Conservation (phyloP, 805 yeast species). For the Spencermartinsiella europaea region DNA sequence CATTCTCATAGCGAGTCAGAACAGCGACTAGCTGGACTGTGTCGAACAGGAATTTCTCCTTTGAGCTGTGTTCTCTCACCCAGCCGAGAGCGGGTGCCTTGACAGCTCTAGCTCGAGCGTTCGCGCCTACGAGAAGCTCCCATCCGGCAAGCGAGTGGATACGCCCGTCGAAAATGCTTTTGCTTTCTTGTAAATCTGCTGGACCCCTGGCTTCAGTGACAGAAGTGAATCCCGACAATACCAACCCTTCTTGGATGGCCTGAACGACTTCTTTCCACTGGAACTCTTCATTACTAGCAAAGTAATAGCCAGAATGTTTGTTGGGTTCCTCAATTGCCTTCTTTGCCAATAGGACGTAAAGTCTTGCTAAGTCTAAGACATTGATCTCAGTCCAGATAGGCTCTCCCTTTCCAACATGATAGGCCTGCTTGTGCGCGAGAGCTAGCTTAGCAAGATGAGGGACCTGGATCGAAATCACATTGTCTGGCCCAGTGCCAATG, state of each 20-base stretch:
- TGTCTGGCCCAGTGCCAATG: constrained; percentile 17
- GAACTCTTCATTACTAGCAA: constrained; percentile 14
- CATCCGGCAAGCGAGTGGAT: too few relatives aligned
- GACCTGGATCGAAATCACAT: constrained; percentile 11
- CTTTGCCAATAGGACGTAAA: constrained; percentile 7
- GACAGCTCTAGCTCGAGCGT: constrained; percentile 45
- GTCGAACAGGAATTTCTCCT: constrained; percentile 9
- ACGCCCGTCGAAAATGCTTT: too few relatives aligned
- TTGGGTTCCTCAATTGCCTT: constrained; percentile 9
- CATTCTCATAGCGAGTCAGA: too few relatives aligned
- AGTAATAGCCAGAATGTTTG: constrained; percentile 15
- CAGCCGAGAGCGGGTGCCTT: constrained; percentile 37
- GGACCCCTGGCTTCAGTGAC: constrained; percentile 17
- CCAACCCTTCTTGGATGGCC: constrained; percentile 14
- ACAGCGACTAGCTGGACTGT: too few relatives aligned
- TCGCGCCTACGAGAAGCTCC: constrained; percentile 41
- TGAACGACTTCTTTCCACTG: constrained; percentile 10
- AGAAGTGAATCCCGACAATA: constrained; percentile 9
- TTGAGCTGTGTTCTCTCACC: constrained; percentile 25
- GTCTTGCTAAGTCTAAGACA: constrained; percentile 17
- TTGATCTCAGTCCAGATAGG: constrained; percentile 16
- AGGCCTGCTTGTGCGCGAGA: constrained; percentile 12
- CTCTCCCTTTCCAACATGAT: constrained; percentile 12
- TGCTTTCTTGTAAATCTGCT: too few relatives aligned
- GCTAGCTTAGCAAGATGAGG: constrained; percentile 10